Conservation (phyloP, 805 yeast genomes). For the Lipomyces japonicus region DNA sequence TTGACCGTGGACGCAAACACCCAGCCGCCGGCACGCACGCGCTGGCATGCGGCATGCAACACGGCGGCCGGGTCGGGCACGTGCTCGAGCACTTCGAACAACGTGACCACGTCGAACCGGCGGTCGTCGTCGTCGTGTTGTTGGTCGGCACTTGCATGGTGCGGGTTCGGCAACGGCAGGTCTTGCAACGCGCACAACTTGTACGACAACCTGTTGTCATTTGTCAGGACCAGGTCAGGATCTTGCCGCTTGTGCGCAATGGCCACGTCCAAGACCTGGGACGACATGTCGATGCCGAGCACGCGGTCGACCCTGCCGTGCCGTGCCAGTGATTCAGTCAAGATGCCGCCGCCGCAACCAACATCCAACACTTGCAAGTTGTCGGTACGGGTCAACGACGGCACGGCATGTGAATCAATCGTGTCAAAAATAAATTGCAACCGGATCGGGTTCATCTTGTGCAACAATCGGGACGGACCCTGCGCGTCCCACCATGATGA, state of each 20-base stretch:
- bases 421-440: slow-evolving; percentile 79
- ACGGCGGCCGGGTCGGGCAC: slow-evolving; percentile 80
- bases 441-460: slow-evolving; percentile 86
- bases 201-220: slow-evolving; percentile 46
- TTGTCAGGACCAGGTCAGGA: slow-evolving; percentile 49
- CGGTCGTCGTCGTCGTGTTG: slow-evolving; percentile 39
- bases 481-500: slow-evolving; percentile 97
- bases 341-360: slow-evolving; percentile 98
- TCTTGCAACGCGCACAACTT: slow-evolving; percentile 40
- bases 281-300: slow-evolving; percentile 79
- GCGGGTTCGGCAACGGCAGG: slow-evolving; percentile 44
- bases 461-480: slow-evolving; percentile 90
- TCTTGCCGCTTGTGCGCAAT: slow-evolving; percentile 61
- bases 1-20: slow-evolving; percentile 87
- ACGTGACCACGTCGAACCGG: slow-evolving; percentile 69
- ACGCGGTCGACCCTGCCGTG: slow-evolving; percentile 57
- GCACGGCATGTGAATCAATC: slow-evolving; percentile 50
- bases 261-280: slow-evolving; percentile 80
- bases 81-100: slow-evolving; percentile 95
- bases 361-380: slow-evolving; percentile 71
- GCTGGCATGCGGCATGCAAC: slow-evolving; percentile 60
- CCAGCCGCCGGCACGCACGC: slow-evolving; percentile 77
- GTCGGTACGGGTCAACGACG: slow-evolving; percentile 64
- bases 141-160: slow-evolving; percentile 37
- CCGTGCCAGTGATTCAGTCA: slow-evolving; percentile 83